Conservation (phyloP, 2,329 filamentous ascomycete species). For the Clathrospora elynae region DNA sequence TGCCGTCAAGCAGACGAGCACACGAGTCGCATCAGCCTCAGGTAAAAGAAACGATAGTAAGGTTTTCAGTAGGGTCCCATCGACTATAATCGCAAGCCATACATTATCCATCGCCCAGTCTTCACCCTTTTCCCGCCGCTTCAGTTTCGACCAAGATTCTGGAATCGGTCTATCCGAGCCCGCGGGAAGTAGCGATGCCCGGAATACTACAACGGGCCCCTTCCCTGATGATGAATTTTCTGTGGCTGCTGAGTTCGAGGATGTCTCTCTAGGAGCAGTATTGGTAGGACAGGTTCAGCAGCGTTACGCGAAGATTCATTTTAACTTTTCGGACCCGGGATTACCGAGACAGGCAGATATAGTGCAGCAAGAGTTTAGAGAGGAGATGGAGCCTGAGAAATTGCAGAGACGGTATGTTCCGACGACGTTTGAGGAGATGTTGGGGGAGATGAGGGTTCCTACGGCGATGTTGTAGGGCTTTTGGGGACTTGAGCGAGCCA, state of each 20-base stretch:
- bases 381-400: background rate
- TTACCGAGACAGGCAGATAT: too few relatives aligned
- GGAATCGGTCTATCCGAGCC: background rate
- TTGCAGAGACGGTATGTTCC: background rate
- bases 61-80: background rate
- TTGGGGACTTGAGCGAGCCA: background rate
- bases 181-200: too few relatives aligned
- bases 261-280: background rate
- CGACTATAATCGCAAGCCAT: background rate
- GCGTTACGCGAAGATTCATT: background rate
- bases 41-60: background rate
- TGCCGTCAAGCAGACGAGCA: constrained; percentile 3
- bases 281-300: background rate
- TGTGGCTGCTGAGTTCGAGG: too few relatives aligned
- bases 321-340: background rate
- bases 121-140: background rate
- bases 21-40: too few relatives aligned
- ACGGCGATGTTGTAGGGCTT: background rate
- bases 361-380: background rate
- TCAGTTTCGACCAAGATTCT: constrained; percentile 7
- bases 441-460: background rate
- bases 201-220: background rate
- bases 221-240: background rate
- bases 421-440: constrained; percentile 8
- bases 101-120: too few relatives aligned